A percentile compares a stretch with the other conserved stretches of the same genome.
Evolutionary conservation across 345 rosid genomes (phyloP).

Genomic region (Pseudoturritis turrita): DNA sequence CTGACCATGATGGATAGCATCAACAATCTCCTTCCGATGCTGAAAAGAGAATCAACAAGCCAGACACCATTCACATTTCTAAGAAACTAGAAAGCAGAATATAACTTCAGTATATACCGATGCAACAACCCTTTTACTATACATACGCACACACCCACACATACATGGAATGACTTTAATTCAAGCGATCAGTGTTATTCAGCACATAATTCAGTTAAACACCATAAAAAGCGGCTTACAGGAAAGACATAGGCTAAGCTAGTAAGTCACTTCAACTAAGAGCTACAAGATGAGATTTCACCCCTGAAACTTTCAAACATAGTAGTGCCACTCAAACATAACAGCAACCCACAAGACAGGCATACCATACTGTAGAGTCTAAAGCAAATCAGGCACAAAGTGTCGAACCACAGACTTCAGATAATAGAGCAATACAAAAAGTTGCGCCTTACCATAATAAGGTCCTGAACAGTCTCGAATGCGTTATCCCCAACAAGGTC

Average conservation of each 20-base stretch:
- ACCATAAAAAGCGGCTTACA: not conserved
- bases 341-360: not conserved
- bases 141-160: not conserved
- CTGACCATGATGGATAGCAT: constrained; percentile 78
- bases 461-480: constrained; percentile 91
- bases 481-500: constrained; percentile 93
- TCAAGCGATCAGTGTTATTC: not conserved
- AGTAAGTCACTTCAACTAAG: not conserved
- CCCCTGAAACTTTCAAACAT: not conserved
- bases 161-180: not conserved
- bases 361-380: not conserved
- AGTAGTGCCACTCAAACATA: not conserved
- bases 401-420: not conserved
- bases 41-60: constrained; percentile 36
- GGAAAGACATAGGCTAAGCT: not conserved
- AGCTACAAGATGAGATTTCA: not conserved
- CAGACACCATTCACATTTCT: not conserved
- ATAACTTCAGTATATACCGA: not conserved
- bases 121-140: not conserved
- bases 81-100: not conserved
- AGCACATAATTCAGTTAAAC: not conserved
- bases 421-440: constrained; percentile 6
- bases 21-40: constrained; percentile 91
- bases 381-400: not conserved
- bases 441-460: constrained; percentile 50